phyloP scores from a whole-genome alignment of 345 rosid species.

The Alliaria petiolata region DNA sequence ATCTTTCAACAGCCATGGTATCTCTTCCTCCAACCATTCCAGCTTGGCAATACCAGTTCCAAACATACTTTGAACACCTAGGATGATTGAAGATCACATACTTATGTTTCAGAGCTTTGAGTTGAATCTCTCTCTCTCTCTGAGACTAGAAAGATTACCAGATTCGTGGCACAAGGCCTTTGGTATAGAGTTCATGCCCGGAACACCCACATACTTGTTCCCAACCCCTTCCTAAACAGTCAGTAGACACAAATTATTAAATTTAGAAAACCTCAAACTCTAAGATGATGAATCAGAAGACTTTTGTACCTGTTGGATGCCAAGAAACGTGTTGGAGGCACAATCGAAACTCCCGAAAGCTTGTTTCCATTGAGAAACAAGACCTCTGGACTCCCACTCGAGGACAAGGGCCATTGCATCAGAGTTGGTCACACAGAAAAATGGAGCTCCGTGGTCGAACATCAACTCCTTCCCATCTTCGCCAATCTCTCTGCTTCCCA shows the following conservation, averaged over 20 bases:
- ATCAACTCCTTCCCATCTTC: constrained; percentile 63
- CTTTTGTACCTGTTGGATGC: constrained; percentile 37
- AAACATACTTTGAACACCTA: constrained; percentile 71
- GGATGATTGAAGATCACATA: background rate
- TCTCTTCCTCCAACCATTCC: constrained; percentile 62
- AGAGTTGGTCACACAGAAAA: constrained; percentile 44
- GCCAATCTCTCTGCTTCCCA: constrained; percentile 48
- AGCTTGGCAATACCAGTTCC: constrained; percentile 57
- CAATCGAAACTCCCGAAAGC: constrained; percentile 58
- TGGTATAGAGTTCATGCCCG: constrained; percentile 80
- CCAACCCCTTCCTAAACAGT: constrained; percentile 46
- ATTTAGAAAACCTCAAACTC: background rate
- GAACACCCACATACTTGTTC: constrained; percentile 74
- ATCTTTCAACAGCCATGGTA: constrained; percentile 59
- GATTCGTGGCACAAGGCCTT: constrained; percentile 58
- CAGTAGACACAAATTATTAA: no score
- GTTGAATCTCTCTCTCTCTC: background rate
- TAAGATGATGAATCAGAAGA: background rate
- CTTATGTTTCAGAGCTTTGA: background rate
- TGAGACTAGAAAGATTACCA: constrained; percentile 33
- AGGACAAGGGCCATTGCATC: constrained; percentile 51
- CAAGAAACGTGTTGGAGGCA: constrained; percentile 44
- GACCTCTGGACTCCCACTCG: constrained; percentile 72
- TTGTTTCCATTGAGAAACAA: constrained; percentile 69
- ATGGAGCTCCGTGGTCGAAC: constrained; percentile 92